phyloP scores from a whole-genome alignment of 768 basidiomycete genomes.

The Pholiota molesta region DNA sequence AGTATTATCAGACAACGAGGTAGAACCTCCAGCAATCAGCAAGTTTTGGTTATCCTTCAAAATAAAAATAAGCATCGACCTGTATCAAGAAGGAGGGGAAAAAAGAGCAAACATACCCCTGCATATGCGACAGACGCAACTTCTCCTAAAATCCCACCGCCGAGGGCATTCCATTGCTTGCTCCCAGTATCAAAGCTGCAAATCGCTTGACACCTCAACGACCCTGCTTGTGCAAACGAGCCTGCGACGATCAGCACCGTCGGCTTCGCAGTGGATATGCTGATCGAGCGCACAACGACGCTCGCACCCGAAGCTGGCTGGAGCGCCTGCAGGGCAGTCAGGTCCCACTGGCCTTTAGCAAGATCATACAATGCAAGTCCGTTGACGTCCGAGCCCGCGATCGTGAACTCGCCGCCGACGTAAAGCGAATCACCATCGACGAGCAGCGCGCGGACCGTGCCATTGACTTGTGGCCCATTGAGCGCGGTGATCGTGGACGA shows the following conservation, averaged over 20 bases:
- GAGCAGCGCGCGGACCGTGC: conserved; percentile 75
- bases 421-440: conserved; percentile 74
- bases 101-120: conserved; percentile 58
- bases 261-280: conserved; percentile 58
- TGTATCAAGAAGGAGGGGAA: conserved; percentile 1
- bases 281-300: conserved; percentile 75
- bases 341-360: conserved; percentile 59
- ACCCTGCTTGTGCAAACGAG: conserved; percentile 81
- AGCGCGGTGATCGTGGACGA: conserved; percentile 55
- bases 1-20: conserved; percentile 65
- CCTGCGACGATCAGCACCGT: conserved; percentile 82
- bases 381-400: conserved; percentile 56
- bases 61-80: conserved; percentile 12
- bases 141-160: conserved; percentile 80
- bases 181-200: conserved; percentile 71
- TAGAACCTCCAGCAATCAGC: conserved; percentile 81
- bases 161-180: conserved; percentile 83
- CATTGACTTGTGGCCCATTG: conserved; percentile 64
- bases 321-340: conserved; percentile 59
- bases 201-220: conserved; percentile 72
- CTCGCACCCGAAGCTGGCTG: conserved; percentile 53
- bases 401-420: conserved; percentile 83
- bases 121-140: conserved; percentile 79
- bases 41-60: conserved; percentile 62
- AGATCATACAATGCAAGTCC: conserved; percentile 87